Percentiles rank a stretch among this genome's conserved stretches.
phyloP scores from a whole-genome alignment of 345 rosid genomes.

The Citrus medica region DNA sequence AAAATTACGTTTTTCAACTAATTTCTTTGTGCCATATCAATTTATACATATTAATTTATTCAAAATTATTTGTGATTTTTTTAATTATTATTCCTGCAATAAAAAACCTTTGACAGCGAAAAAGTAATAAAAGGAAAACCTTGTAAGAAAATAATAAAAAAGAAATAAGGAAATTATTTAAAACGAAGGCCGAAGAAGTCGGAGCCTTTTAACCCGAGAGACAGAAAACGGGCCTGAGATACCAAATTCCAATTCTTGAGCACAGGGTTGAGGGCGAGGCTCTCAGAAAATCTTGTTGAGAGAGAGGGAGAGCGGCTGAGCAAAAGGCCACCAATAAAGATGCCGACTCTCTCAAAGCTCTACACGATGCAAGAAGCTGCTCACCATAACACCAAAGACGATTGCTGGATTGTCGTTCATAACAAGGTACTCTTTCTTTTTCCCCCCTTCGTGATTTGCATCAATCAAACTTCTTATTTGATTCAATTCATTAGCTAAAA shows the following conservation, averaged over 20 bases:
- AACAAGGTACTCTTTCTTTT: constrained; percentile 52
- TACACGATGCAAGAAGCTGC: constrained; percentile 71
- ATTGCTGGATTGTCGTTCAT: constrained; percentile 90
- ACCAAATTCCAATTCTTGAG: background rate
- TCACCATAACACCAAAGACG: constrained; percentile 65
- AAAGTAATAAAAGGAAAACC: background rate
- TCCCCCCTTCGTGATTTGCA: background rate
- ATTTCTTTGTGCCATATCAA: no score
- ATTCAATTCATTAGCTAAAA: background rate
- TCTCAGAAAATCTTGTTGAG: background rate
- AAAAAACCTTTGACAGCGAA: background rate
- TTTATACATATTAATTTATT: no score
- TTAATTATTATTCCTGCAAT: no score
- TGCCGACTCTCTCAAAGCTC: constrained; percentile 80
- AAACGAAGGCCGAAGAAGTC: background rate
- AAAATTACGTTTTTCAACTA: no score
- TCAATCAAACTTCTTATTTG: background rate
- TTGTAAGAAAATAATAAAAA: background rate
- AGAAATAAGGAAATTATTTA: no score
- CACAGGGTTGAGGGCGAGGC: background rate
- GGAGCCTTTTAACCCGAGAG: background rate
- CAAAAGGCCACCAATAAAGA: constrained; percentile 9
- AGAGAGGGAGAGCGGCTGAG: background rate
- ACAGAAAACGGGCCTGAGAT: background rate
- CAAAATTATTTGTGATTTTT: no score